phyloP scores from a whole-genome alignment of 345 rosid species.

The Euphorbia tirucalli region DNA sequence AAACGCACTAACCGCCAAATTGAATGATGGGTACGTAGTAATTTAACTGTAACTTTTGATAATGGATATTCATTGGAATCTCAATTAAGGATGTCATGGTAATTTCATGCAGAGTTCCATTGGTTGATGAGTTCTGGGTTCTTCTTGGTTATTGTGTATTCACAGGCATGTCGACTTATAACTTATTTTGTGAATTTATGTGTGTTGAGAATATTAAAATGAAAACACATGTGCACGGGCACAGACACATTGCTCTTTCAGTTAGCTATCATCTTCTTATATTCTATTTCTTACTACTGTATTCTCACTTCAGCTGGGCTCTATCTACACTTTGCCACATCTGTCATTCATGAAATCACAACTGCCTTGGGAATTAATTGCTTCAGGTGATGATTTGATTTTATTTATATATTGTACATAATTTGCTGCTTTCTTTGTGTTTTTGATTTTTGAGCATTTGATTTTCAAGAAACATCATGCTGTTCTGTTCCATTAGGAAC shows the following conservation, averaged over 20 bases:
- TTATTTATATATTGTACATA: neutral
- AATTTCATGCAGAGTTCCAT: slow-evolving; percentile 65
- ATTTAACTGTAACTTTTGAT: slow-evolving; percentile 7
- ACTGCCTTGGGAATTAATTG: slow-evolving; percentile 86
- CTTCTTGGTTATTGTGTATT: slow-evolving; percentile 85
- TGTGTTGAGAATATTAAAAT: neutral
- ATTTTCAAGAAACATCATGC: neutral
- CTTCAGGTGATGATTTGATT: slow-evolving; percentile 68
- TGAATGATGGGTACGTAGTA: slow-evolving; percentile 83
- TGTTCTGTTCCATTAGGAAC: neutral
- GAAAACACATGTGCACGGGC: neutral
- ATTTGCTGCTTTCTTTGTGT: neutral
- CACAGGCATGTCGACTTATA: slow-evolving; percentile 47
- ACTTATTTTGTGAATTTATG: neutral
- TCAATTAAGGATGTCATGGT: slow-evolving; percentile 7
- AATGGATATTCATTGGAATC: neutral
- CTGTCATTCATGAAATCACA: slow-evolving; percentile 93
- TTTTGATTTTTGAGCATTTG: slow-evolving; percentile 5
- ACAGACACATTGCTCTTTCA: neutral
- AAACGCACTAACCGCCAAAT: slow-evolving; percentile 81
- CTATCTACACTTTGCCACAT: slow-evolving; percentile 85
- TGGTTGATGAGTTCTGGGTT: slow-evolving; percentile 89
- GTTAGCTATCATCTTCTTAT: neutral
- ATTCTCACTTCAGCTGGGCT: slow-evolving; percentile 49
- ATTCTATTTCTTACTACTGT: slow-evolving; percentile 18